These are phyloP conservation scores for Bretziella fagacearum DNA, from an alignment of 2,329 filamentous ascomycete genomes.

Conservation along the genomic window DNA sequence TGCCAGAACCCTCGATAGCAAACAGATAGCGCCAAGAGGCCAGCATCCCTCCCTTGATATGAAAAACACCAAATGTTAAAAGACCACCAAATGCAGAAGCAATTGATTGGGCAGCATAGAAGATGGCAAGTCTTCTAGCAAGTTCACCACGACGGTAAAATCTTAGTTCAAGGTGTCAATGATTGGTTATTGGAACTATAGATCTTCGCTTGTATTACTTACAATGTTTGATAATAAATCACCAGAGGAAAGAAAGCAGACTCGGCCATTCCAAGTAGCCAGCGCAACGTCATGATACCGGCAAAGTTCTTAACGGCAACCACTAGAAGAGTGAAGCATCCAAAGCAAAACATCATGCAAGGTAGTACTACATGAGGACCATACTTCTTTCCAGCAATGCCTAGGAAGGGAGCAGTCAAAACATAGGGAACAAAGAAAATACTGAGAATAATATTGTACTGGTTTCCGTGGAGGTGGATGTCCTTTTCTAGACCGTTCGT, in stretches of 20 bases:
- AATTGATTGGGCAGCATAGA: slow-evolving; percentile 62
- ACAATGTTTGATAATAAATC: slow-evolving; percentile 33
- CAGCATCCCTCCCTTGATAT: slow-evolving; percentile 25
- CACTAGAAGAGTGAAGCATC: slow-evolving; percentile 45
- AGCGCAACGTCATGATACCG: slow-evolving; percentile 32
- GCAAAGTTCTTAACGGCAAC: slow-evolving; percentile 34
- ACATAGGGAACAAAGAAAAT: slow-evolving; percentile 68
- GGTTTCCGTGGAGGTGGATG: slow-evolving; percentile 36
- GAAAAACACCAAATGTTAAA: slow-evolving; percentile 32
- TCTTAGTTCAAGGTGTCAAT: slow-evolving; percentile 24
- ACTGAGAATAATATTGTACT: slow-evolving; percentile 54
- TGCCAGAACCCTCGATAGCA: slow-evolving; percentile 37
- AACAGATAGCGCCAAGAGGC: slow-evolving; percentile 34
- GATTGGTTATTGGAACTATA: background rate
- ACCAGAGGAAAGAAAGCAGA: slow-evolving; percentile 38
- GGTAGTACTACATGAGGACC: slow-evolving; percentile 51
- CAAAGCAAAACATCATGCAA: slow-evolving; percentile 54
- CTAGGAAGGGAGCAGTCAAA: slow-evolving; percentile 41
- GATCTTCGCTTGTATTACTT: background rate
- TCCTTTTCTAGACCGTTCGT: slow-evolving; percentile 30
- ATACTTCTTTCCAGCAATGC: slow-evolving; percentile 53
- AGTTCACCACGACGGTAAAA: slow-evolving; percentile 34
- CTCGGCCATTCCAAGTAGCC: slow-evolving; percentile 36
- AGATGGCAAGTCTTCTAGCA: slow-evolving; percentile 37
- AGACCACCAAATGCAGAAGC: slow-evolving; percentile 40